These are phyloP conservation scores for Barbarea vulgaris DNA, from an alignment of 345 rosid genomes.

Conservation along the genomic window DNA sequence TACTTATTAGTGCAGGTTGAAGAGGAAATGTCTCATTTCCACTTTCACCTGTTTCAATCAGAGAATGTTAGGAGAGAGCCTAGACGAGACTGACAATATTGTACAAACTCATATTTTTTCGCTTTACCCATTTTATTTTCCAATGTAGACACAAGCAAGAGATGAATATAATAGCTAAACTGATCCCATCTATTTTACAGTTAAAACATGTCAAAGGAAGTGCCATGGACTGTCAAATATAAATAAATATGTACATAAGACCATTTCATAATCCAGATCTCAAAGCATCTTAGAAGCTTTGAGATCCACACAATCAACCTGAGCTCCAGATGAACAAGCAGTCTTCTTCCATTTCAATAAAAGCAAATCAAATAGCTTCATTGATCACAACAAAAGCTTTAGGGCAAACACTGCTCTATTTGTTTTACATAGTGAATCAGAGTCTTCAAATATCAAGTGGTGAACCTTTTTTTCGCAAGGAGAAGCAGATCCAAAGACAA, in stretches of 20 bases:
- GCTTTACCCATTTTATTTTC: background rate
- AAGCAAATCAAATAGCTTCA: constrained; percentile 11
- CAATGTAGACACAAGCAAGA: constrained; percentile 14
- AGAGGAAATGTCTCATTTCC: constrained; percentile 25
- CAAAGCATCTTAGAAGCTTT: background rate
- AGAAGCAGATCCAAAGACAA: constrained; percentile 25
- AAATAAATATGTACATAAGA: background rate
- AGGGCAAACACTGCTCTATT: constrained; percentile 11
- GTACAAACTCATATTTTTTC: constrained; percentile 25
- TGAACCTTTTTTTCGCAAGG: background rate
- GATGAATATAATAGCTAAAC: constrained; percentile 12
- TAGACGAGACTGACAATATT: constrained; percentile 19
- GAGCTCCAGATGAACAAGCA: background rate
- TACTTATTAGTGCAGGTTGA: too few species aligned
- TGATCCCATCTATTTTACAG: background rate
- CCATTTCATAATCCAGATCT: constrained; percentile 16
- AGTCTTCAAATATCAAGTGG: constrained; percentile 14
- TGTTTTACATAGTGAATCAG: constrained; percentile 25
- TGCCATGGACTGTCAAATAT: background rate
- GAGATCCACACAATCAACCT: background rate
- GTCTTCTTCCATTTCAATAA: constrained; percentile 3
- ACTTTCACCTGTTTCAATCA: constrained; percentile 25
- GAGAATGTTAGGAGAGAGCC: constrained; percentile 29
- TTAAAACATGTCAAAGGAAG: background rate
- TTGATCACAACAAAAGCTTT: constrained; percentile 23